These are phyloP conservation scores for Botrytis sinoallii DNA, from an alignment of 2,329 filamentous ascomycete genomes.

Conservation along the genomic window DNA sequence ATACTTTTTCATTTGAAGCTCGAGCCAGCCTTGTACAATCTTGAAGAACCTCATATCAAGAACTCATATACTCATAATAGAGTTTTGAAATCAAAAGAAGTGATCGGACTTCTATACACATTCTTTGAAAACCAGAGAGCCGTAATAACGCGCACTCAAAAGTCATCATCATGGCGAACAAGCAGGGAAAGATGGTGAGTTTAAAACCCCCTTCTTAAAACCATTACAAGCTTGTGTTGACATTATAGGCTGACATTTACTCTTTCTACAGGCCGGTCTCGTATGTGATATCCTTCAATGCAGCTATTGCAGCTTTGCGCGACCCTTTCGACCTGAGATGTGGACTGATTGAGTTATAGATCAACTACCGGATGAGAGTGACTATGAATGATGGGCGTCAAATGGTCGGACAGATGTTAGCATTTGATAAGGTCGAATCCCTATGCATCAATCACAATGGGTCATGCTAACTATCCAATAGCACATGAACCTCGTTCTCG, in stretches of 20 bases:
- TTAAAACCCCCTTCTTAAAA: constrained; percentile 34
- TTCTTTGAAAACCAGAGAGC: constrained; percentile 41
- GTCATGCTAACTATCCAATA: constrained; percentile 39
- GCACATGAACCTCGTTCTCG: constrained; percentile 99
- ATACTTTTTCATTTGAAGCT: constrained; percentile 16
- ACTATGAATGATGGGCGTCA: constrained; percentile 93
- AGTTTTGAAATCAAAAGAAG: constrained; percentile 37
- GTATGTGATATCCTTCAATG: constrained; percentile 49
- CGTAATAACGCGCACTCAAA: constrained; percentile 39
- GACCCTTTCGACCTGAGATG: constrained; percentile 11
- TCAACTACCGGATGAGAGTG: constrained; percentile 99
- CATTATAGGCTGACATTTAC: constrained; percentile 57
- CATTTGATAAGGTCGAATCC: constrained; percentile 82
- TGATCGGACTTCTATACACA: constrained; percentile 36
- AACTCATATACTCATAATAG: constrained; percentile 24
- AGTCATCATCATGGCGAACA: constrained; percentile 71
- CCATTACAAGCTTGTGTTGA: constrained; percentile 49
- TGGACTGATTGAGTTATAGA: constrained; percentile 52
- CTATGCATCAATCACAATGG: neutral
- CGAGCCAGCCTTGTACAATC: constrained; percentile 14
- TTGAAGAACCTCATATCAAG: constrained; percentile 20
- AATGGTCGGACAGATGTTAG: constrained; percentile 97
- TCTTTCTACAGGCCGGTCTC: constrained; percentile 62
- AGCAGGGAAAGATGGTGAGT: constrained; percentile 99
- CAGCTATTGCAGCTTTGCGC: constrained; percentile 38